These are phyloP conservation scores for Eucalyptus victrix DNA, from an alignment of 345 rosid genomes.

Conservation along the genomic window DNA sequence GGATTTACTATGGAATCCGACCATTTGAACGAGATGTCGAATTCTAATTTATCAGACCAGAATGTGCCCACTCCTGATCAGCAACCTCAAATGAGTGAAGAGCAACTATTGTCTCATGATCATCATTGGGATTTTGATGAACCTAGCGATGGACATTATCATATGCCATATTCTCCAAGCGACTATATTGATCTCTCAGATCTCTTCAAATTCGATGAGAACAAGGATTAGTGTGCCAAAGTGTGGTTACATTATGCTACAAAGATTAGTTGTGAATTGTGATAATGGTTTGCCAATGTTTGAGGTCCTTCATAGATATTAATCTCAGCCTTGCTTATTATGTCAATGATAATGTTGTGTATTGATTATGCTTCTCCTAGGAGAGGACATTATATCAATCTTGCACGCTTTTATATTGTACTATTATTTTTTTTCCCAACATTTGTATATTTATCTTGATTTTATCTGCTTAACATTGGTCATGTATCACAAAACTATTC, in stretches of 20 bases:
- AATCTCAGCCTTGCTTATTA: background rate
- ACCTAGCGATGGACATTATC: background rate
- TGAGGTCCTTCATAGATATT: background rate
- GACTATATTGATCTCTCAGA: background rate
- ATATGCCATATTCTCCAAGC: background rate
- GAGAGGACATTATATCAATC: background rate
- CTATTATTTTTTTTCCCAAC: background rate
- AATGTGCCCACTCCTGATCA: background rate
- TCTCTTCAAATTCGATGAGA: background rate
- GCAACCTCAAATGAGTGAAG: background rate
- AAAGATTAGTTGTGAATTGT: background rate
- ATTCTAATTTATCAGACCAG: background rate
- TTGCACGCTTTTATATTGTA: background rate
- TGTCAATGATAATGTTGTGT: background rate
- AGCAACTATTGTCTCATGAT: background rate
- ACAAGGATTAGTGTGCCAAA: background rate
- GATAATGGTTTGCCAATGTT: background rate
- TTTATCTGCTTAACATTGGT: background rate
- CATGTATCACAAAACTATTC: background rate
- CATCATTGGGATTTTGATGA: background rate
- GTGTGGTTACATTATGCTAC: background rate
- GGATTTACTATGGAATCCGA: background rate
- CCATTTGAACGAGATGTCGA: background rate
- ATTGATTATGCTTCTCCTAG: no score
- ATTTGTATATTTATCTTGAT: background rate